Evolutionary conservation across 192 early-diverging fungal species (phyloP).

Genomic region (Podila epigama): DNA sequence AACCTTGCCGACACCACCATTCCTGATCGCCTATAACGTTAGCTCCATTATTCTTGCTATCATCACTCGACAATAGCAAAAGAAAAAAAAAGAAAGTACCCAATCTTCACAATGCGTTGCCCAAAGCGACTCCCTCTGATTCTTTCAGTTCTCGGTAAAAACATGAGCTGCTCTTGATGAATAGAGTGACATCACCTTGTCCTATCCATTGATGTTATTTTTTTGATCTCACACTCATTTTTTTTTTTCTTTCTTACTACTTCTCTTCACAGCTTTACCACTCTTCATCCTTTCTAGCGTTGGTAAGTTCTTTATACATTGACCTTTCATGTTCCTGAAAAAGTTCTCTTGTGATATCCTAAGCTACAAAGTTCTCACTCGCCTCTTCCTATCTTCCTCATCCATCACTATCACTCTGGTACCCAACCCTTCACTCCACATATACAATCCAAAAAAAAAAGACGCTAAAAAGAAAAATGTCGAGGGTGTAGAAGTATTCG

Average conservation of each 20-base stretch:
- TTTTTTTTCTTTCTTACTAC: not conserved
- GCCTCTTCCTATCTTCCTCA: not conserved
- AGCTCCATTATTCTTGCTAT: no score
- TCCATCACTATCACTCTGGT: not conserved
- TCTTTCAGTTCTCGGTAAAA: constrained; percentile 38
- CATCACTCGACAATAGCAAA: no score
- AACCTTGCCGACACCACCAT: no score
- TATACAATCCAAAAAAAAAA: not conserved
- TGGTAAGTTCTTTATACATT: constrained; percentile 9
- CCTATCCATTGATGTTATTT: not conserved
- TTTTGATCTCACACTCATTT: not conserved
- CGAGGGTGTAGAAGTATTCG: not conserved
- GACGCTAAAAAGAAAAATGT: constrained; percentile 12
- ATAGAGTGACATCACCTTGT: not conserved
- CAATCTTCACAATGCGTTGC: constrained; percentile 51
- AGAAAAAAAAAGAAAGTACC: no score
- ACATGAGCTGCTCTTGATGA: no score
- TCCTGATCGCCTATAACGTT: no score
- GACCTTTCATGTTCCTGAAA: not conserved
- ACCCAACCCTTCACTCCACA: not conserved
- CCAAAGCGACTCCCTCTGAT: constrained; percentile 42
- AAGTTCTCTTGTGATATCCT: not conserved
- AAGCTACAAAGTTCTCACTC: no score
- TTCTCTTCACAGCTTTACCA: constrained; percentile 18
- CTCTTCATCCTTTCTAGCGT: constrained; percentile 16